phyloP scores from a whole-genome alignment of 768 basidiomycete species.

The Termitomyces titanicus region DNA sequence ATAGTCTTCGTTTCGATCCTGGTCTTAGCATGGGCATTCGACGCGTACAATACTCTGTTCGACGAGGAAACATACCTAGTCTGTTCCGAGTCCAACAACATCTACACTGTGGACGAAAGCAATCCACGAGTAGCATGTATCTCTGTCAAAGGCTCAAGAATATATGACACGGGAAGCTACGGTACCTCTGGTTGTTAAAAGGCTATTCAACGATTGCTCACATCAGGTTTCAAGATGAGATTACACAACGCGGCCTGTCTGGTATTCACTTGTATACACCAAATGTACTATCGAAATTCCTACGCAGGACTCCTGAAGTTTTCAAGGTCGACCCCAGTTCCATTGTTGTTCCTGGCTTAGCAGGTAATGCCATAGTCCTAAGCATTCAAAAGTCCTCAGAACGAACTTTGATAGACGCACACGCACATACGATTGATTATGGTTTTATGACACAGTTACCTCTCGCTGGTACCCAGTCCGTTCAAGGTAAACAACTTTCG shows the following conservation, averaged over 20 bases:
- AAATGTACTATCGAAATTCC: conserved; percentile 1
- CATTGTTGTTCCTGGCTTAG: conserved; percentile 68
- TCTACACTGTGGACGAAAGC: conserved; percentile 67
- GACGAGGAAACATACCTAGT: conserved; percentile 40
- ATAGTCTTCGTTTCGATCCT: conserved; percentile 9
- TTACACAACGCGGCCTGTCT: conserved; percentile 3
- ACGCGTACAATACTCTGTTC: conserved; percentile 27
- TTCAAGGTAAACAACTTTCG: conserved; percentile 42
- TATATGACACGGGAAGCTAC: conserved; percentile 45
- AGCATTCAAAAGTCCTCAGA: not conserved
- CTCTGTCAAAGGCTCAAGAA: conserved; percentile 43
- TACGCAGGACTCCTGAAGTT: conserved; percentile 6
- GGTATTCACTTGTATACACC: conserved; percentile 4
- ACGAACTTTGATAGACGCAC: conserved; percentile 51
- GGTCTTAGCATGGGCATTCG: conserved; percentile 9
- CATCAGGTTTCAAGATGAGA: conserved; percentile 10
- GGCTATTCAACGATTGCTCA: not conserved
- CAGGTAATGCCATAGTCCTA: conserved; percentile 39
- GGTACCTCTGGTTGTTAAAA: conserved; percentile 26
- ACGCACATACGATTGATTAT: conserved; percentile 74
- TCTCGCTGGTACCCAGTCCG: conserved; percentile 53
- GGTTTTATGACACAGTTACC: conserved; percentile 69
- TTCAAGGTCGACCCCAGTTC: conserved; percentile 22
- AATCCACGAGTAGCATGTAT: conserved; percentile 58
- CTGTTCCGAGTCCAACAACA: conserved; percentile 47